phyloP scores from a whole-genome alignment of 2,329 filamentous ascomycete species.

The Phialemoniopsis sp. region DNA sequence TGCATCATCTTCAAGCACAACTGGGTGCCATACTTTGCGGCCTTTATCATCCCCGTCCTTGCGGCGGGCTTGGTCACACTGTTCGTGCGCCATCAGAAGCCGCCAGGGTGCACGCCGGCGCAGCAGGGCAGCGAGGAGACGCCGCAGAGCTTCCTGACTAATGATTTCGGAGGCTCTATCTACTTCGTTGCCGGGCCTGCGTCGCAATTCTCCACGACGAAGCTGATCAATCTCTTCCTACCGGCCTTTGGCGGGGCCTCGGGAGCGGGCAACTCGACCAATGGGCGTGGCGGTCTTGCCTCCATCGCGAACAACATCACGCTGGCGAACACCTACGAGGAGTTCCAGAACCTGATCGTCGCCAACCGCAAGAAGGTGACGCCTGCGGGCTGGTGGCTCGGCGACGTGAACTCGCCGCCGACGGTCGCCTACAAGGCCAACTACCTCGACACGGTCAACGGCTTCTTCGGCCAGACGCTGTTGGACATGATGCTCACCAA shows the following conservation, averaged over 20 bases:
- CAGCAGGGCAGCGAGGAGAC: slow-evolving; percentile 37
- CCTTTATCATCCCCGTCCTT: slow-evolving; percentile 73
- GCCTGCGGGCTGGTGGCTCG: slow-evolving; percentile 78
- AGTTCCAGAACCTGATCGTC: slow-evolving; percentile 65
- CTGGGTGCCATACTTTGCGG: slow-evolving; percentile 70
- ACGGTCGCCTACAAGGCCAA: slow-evolving; percentile 71
- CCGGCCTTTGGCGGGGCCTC: slow-evolving; percentile 30
- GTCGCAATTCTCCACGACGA: slow-evolving; percentile 27
- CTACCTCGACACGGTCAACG: slow-evolving; percentile 46
- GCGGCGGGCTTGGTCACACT: slow-evolving; percentile 76
- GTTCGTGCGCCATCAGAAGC: slow-evolving; percentile 58
- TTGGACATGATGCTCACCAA: slow-evolving; percentile 64
- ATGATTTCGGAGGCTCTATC: slow-evolving; percentile 20
- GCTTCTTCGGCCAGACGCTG: slow-evolving; percentile 61
- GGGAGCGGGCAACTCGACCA: slow-evolving; percentile 11
- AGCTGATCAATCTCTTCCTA: slow-evolving; percentile 26
- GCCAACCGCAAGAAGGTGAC: slow-evolving; percentile 63
- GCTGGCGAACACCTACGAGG: slow-evolving; percentile 57
- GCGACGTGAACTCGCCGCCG: slow-evolving; percentile 52
- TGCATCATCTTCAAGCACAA: slow-evolving; percentile 74
- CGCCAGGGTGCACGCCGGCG: slow-evolving; percentile 46
- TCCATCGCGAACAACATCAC: slow-evolving; percentile 29
- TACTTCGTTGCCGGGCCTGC: slow-evolving; percentile 39
- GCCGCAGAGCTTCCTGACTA: slow-evolving; percentile 31
- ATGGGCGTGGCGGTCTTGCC: slow-evolving; percentile 4